phyloP scores from a whole-genome alignment of 106 monocot species.

The Chionographis japonica region DNA sequence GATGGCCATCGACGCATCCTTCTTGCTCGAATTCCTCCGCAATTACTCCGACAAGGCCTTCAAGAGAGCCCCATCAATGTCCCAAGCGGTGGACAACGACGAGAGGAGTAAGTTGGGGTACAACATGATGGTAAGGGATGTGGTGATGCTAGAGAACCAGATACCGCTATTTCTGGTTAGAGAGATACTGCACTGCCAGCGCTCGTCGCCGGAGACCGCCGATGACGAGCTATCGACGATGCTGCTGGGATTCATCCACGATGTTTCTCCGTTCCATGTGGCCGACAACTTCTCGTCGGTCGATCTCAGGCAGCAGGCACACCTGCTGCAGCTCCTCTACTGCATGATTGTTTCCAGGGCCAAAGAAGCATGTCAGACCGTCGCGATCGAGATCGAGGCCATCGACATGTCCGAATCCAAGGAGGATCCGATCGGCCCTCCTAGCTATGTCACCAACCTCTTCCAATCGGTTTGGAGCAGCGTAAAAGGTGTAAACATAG shows the following conservation, averaged over 20 bases:
- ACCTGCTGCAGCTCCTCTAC: constrained; percentile 39
- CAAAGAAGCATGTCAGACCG: neutral
- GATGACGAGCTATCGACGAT: constrained; percentile 5
- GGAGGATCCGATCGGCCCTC: neutral
- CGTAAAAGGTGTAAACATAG: constrained; percentile 9
- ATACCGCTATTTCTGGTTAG: constrained; percentile 32
- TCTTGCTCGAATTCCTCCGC: constrained; percentile 51
- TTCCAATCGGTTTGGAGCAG: neutral
- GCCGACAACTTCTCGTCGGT: neutral
- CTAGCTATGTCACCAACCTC: constrained; percentile 2
- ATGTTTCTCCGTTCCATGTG: constrained; percentile 25
- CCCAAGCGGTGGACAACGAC: constrained; percentile 12
- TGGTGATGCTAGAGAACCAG: constrained; percentile 51
- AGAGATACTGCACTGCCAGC: constrained; percentile 3
- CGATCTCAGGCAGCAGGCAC: constrained; percentile 4
- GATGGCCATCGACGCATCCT: constrained; percentile 48
- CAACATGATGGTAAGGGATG: constrained; percentile 19
- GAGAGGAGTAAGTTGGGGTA: constrained; percentile 11
- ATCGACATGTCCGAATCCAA: neutral
- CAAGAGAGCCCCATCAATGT: constrained; percentile 3
- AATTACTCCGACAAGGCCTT: constrained; percentile 11
- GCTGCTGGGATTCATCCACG: constrained; percentile 15
- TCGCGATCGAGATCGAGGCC: neutral
- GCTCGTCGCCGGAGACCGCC: neutral
- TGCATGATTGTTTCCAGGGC: constrained; percentile 14